Conservation (phyloP, 495 filamentous ascomycete species). For the Pyrenopolyporus hunteri region DNA sequence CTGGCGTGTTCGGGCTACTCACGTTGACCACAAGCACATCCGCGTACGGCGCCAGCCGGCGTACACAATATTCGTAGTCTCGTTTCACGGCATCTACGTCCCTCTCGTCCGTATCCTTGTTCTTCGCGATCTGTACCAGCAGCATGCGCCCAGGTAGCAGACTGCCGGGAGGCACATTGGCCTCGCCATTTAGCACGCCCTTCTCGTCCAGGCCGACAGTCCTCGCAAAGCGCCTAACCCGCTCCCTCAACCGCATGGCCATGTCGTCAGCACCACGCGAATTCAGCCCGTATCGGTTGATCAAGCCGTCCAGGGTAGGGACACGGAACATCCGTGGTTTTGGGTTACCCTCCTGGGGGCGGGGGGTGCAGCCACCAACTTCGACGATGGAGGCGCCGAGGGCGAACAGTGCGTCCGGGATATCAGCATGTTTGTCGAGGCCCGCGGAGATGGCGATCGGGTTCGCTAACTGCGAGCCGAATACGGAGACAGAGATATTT, state of each 20-base stretch:
- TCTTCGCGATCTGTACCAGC: slow-evolving; percentile 97
- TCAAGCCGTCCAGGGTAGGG: slow-evolving; percentile 77
- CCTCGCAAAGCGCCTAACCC: slow-evolving; percentile 78
- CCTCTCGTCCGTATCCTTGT: slow-evolving; percentile 81
- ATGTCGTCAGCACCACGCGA: slow-evolving; percentile 86
- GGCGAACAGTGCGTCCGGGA: slow-evolving; percentile 80
- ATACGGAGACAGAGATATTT: slow-evolving; percentile 63
- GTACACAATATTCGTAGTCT: slow-evolving; percentile 88
- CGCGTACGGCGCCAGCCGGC: slow-evolving; percentile 80
- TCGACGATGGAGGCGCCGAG: slow-evolving; percentile 85
- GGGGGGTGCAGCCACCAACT: slow-evolving; percentile 86
- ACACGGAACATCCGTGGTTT: slow-evolving; percentile 88
- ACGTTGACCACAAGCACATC: slow-evolving; percentile 97
- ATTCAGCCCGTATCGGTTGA: slow-evolving; percentile 96
- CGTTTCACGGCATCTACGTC: slow-evolving; percentile 81
- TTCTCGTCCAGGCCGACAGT: slow-evolving; percentile 70
- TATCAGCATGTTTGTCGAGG: slow-evolving; percentile 90
- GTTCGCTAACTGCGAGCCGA: slow-evolving; percentile 77
- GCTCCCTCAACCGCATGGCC: slow-evolving; percentile 76
- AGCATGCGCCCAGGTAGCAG: slow-evolving; percentile 75
- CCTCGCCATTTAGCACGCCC: slow-evolving; percentile 72
- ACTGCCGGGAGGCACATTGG: slow-evolving; percentile 72
- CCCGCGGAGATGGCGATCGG: slow-evolving; percentile 92
- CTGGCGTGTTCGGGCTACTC: slow-evolving; percentile 93
- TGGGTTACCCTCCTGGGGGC: slow-evolving; percentile 84